phyloP scores from a whole-genome alignment of 2,329 filamentous ascomycete genomes.

The Karstenula rhodostoma region DNA sequence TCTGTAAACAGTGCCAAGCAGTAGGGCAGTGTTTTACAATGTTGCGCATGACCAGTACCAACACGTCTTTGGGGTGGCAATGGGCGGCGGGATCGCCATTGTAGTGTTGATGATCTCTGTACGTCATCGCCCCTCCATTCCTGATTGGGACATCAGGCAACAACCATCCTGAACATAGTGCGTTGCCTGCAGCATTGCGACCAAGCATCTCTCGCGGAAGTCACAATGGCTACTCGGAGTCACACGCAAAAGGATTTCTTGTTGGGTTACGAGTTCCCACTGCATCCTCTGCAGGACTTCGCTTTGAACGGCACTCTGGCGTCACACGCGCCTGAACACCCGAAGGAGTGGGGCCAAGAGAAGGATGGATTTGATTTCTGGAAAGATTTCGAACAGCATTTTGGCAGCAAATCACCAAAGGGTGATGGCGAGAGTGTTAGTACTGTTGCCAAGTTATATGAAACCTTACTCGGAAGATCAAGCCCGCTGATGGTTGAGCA shows the following conservation, averaged over 20 bases:
- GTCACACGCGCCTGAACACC: constrained; percentile 27
- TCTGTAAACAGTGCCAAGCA: no score
- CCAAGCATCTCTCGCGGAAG: not conserved
- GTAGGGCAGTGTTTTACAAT: not conserved
- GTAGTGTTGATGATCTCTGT: not conserved
- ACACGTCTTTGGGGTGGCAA: not conserved
- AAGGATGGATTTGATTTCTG: constrained; percentile 21
- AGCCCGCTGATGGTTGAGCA: not conserved
- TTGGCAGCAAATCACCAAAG: not conserved
- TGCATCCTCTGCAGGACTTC: constrained; percentile 26
- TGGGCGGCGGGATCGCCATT: not conserved
- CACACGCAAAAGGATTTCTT: not conserved
- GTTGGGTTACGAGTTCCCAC: constrained; percentile 16
- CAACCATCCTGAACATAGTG: not conserved
- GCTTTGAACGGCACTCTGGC: constrained; percentile 21
- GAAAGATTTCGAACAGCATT: constrained; percentile 6
- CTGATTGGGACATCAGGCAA: not conserved
- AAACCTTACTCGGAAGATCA: not conserved
- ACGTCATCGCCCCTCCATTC: constrained; percentile 4
- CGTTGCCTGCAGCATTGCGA: not conserved
- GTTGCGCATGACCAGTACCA: not conserved
- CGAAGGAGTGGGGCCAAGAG: constrained; percentile 25
- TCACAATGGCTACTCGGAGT: not conserved
- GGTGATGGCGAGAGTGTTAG: not conserved
- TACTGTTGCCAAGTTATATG: no score